Base-by-base conservation (phyloP, 163 green algal species). In the Prototheca wickerhamii region DNA sequence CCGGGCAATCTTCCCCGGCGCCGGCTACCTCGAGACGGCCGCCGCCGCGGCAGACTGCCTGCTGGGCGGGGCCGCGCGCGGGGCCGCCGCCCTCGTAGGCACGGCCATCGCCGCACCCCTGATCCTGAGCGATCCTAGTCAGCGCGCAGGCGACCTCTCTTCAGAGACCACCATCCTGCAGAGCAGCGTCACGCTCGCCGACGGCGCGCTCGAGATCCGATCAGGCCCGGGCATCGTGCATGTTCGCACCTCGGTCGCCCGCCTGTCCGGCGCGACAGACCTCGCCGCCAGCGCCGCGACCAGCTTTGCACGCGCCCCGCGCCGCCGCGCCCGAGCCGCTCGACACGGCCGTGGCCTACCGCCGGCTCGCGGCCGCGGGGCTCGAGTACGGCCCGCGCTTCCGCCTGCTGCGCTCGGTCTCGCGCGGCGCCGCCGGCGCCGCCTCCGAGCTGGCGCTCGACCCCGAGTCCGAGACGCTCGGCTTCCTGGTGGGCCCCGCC, bases 201-300 rank as follows among this genome's bases (percentile, higher is more conserved):
- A 96, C 50, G 68, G 70, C 30, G 88, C 90, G 4, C 71, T 95
- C n/a, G 89, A 90, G 2, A 57, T 96, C 52, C n/a, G n/a, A n/a
- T n/a, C n/a, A n/a, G n/a, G n/a, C n/a, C n/a, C n/a, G n/a, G n/a
- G n/a, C n/a, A n/a, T 33, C 4, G 44, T 50, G 3, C 65, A 72
- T 20, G 65, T 72, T 25, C 54, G 10, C 58, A 66, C 58, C 2
- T 54, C 28, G 20, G 65, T 55, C 61, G 33, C 56, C 2, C 18
- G 17, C 5, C 25, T 60, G 29, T n/a, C n/a, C n/a, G n/a, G n/a
- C n/a, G n/a, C n/a, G n/a, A n/a, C n/a, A n/a, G n/a, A n/a, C n/a
- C n/a, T n/a, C n/a, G n/a, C n/a, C n/a, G n/a, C n/a, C n/a, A n/a
- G n/a, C n/a, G n/a, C n/a, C n/a, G n/a, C n/a, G n/a, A n/a, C n/a